phyloP scores from a whole-genome alignment of 495 filamentous ascomycete genomes.

The Zalerion maritima region DNA sequence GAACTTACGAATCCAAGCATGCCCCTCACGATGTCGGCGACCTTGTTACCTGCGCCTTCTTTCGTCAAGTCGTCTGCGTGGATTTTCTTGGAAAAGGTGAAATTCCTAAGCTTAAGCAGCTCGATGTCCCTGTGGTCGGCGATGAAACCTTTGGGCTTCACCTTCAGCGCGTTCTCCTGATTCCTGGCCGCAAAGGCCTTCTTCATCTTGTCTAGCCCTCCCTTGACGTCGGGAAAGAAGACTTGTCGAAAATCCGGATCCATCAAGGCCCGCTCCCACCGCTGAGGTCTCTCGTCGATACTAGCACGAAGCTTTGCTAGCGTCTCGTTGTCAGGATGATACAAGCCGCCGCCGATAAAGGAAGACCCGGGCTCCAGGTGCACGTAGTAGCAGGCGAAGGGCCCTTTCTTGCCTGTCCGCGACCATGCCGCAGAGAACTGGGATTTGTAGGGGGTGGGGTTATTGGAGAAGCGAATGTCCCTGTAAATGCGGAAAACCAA shows the following conservation, averaged over 20 bases:
- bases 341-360: conserved; percentile 58
- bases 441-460: conserved; percentile 78
- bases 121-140: conserved; percentile 59
- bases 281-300: conserved; percentile 52
- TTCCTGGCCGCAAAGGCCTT: conserved; percentile 55
- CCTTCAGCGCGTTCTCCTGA: conserved; percentile 61
- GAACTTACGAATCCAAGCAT: conserved; percentile 52
- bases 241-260: conserved; percentile 40
- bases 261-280: conserved; percentile 50
- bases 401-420: conserved; percentile 70
- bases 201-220: conserved; percentile 44
- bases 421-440: conserved; percentile 79
- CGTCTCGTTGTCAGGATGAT: conserved; percentile 51
- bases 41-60: conserved; percentile 35
- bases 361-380: conserved; percentile 27
- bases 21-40: conserved; percentile 37
- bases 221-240: conserved; percentile 44
- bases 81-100: conserved; percentile 51
- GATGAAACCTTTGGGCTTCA: conserved; percentile 71
- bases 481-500: conserved; percentile 78
- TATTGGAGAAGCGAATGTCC: conserved; percentile 62
- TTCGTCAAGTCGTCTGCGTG: conserved; percentile 39
- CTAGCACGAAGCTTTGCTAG: conserved; percentile 52
- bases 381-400: conserved; percentile 70
- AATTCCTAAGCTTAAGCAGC: conserved; percentile 62